Evolutionary conservation across 495 filamentous ascomycete genomes (phyloP), one percentile per base, ranked within the genome.

Genomic region (Gamarada debralockiae): DNA sequence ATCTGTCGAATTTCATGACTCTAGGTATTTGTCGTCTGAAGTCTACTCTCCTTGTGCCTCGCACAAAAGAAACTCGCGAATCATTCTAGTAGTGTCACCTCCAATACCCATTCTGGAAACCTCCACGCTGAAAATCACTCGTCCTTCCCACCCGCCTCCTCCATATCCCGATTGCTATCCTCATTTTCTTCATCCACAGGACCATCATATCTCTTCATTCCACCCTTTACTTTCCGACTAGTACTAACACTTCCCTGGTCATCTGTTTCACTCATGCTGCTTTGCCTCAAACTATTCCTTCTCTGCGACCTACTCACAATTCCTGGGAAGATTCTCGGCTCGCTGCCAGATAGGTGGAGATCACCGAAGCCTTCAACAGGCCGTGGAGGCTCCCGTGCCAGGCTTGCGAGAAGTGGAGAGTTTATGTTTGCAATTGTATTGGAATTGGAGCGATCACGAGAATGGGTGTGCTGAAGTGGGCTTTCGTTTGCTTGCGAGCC

Each of bases 321-420:
- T 2, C 86, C 85, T 0, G 87, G 87, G 65, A 88, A 87, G 38
- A 88, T 86, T 54, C 79, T 76, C 31, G 85, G 84, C 61, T 87
- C 82, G 20, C 75, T 76, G 0, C 75, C 71, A 12, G 70, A 75
- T 22, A 82, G 69, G 55, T 84, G 61, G 10, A 65, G 47, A 48
- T 69, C 59, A 9, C 42, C 24, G 40, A 59, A 57, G 5, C 56
- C 43, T 58, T 64, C 63, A 49, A 59, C 48, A 48, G 44, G 56
- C 67, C 56, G 58, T 9, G 39, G 37, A 3, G 48, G 15, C 47
- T 55, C 63, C 50, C 42, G 42, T 43, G 41, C 40, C n/a, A 34
- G 55, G n/a, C 50, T 57, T 27, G 24, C 40, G 15, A 58, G 42
- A 36, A 49, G 54, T 21, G 58, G 59, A 14, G 62, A 58, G 18